Evolutionary conservation across 129 eudicot genomes (phyloP).

Genomic region (Helianthus annuus): DNA sequence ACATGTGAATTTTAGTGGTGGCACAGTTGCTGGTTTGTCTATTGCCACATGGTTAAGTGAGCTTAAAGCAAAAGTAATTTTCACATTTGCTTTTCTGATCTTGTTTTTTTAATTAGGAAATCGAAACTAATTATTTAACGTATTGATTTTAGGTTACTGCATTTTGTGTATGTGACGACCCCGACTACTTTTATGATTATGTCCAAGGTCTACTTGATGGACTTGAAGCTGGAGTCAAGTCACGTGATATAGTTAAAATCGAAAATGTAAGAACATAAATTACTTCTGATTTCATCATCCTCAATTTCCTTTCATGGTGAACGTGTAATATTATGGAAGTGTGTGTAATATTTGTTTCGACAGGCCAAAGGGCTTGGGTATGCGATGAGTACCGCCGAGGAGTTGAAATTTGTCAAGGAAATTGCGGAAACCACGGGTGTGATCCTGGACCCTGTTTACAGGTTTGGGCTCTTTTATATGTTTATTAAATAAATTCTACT

Average conservation of each 20-base stretch:
- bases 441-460: conserved; percentile 93
- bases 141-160: conserved; percentile 63
- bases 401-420: conserved; percentile 82
- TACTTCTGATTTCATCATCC: neutral
- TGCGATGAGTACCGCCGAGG: conserved; percentile 86
- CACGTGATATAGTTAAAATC: conserved; percentile 73
- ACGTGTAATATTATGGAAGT: neutral
- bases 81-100: conserved; percentile 14
- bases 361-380: conserved; percentile 98
- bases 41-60: conserved; percentile 78
- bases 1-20: conserved; percentile 59
- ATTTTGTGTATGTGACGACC: conserved; percentile 82
- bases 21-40: conserved; percentile 90
- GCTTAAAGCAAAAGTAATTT: conserved; percentile 74
- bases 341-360: conserved; percentile 2
- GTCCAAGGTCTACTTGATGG: conserved; percentile 89
- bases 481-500: neutral
- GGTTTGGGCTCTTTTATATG: conserved; percentile 45
- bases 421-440: conserved; percentile 85
- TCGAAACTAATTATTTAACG: neutral
- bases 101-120: neutral
- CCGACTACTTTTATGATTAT: conserved; percentile 83
- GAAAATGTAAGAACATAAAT: conserved; percentile 55
- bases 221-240: conserved; percentile 66
- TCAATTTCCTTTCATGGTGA: neutral